Base-by-base conservation (phyloP, 192 early-diverging fungal genomes). In the Backusella circina region DNA sequence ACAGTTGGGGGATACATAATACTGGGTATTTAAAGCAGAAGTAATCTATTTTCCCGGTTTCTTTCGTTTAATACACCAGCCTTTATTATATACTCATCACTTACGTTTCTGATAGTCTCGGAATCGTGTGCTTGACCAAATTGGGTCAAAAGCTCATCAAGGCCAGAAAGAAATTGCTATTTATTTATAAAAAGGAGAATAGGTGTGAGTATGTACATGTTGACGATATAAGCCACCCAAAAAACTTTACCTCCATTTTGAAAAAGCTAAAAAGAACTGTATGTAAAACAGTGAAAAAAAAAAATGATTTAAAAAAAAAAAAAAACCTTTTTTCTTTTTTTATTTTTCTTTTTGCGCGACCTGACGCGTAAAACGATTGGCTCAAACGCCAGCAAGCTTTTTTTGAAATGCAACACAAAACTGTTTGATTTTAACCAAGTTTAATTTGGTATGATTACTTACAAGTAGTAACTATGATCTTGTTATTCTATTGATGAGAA, bases 1-100 rank as follows among this genome's bases (percentile, higher is more conserved):
- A 75, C 95, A 94, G 26, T 84, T 79, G n/a, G 86, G 72, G 9
- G 83, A 82, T n/a, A 83, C 86, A 79, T 92, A 96, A 81, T 85
- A 94, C 77, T 94, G 86, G 70, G 85, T 88, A 82, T 87, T 91
- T 65, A 96, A 84, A 26, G 90, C 86, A 65, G 84, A 86, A 26
- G 94, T 95, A 51, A 90, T 86, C 91, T 92, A 50, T 2, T 31
- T 31, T 32, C 23, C 5, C 4, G 4, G 15, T 33, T 6, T 35
- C 31, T 15, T 31, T 15, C 18, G 36, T 37, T 37, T 37, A 37
- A 41, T 37, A 18, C 30, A 37, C 2, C 54, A n/a, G n/a, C n/a
- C n/a, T n/a, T n/a, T n/a, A n/a, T n/a, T n/a, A n/a, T n/a, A n/a
- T n/a, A n/a, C n/a, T n/a, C n/a, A n/a, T n/a, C n/a, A n/a, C 54